phyloP scores from a whole-genome alignment of 306 rosid species.

The Cercis canadensis region DNA sequence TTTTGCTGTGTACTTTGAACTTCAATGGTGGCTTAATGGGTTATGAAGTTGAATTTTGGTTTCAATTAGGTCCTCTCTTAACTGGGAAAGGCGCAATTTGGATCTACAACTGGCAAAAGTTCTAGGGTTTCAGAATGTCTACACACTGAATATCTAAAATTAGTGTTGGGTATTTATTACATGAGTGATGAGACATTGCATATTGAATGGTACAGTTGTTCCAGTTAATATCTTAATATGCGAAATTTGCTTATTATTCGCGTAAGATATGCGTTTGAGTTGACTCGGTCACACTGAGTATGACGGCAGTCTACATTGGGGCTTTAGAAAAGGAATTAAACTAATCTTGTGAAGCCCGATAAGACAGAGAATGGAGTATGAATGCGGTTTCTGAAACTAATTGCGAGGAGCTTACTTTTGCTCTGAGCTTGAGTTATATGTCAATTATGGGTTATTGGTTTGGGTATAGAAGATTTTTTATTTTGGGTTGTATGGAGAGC shows the following conservation, averaged over 20 bases:
- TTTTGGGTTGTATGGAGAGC: constrained; percentile 39
- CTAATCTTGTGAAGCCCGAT: constrained; percentile 31
- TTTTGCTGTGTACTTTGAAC: constrained; percentile 24
- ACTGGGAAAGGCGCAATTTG: constrained; percentile 13
- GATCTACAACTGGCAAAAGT: constrained; percentile 31
- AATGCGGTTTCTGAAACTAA: constrained; percentile 32
- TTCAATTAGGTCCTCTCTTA: constrained; percentile 19
- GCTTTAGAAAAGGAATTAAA: constrained; percentile 29
- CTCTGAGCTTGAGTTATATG: constrained; percentile 29
- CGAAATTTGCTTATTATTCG: constrained; percentile 37
- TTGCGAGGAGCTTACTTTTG: constrained; percentile 32
- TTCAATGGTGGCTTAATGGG: constrained; percentile 39
- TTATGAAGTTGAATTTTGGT: constrained; percentile 33
- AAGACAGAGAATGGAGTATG: constrained; percentile 10
- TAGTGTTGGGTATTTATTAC: constrained; percentile 29
- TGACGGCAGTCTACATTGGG: constrained; percentile 39
- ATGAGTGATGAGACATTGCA: constrained; percentile 36
- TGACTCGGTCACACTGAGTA: constrained; percentile 46
- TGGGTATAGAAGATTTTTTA: constrained; percentile 20
- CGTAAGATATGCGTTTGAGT: too few relatives aligned
- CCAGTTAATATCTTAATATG: constrained; percentile 33
- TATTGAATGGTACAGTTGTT: constrained; percentile 49
- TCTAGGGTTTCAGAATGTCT: constrained; percentile 59
- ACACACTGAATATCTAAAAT: constrained; percentile 27
- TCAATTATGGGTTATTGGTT: constrained; percentile 38